phyloP scores from a whole-genome alignment of 2,329 filamentous ascomycete genomes.

The Aspergillus sojae region DNA sequence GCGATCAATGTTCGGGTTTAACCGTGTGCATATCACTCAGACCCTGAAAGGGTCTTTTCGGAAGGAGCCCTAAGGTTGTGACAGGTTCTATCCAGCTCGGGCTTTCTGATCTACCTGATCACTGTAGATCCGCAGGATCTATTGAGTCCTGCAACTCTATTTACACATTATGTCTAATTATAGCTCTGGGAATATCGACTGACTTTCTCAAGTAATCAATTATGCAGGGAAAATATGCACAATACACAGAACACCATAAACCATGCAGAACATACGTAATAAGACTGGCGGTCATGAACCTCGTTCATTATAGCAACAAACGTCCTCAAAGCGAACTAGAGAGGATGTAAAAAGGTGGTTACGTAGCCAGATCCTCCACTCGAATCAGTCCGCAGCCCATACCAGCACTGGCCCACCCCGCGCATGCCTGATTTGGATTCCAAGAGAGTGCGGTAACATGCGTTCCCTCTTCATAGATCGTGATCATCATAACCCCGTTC shows the following conservation, averaged over 20 bases:
- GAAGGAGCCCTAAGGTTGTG: background rate
- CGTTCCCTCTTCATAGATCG: constrained; percentile 64
- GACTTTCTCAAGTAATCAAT: background rate
- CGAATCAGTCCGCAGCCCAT: constrained; percentile 69
- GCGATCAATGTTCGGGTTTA: background rate
- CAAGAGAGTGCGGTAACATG: constrained; percentile 65
- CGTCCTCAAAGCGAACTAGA: too few species aligned
- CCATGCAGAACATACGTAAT: constrained; percentile 3
- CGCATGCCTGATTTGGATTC: constrained; percentile 69
- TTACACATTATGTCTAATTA: background rate
- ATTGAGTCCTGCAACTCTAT: background rate
- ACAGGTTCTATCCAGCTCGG: background rate
- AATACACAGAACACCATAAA: background rate
- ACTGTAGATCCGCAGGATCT: background rate
- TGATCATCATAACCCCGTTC: constrained; percentile 38
- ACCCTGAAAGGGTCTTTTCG: background rate
- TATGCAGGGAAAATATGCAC: background rate
- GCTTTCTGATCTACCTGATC: background rate
- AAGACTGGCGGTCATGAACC: background rate
- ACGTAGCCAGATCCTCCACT: constrained; percentile 63
- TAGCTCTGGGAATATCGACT: background rate
- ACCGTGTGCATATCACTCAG: background rate
- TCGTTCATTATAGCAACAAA: background rate
- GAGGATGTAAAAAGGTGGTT: background rate
- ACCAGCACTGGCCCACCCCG: constrained; percentile 68